Base-by-base conservation (phyloP, 306 rosid genomes). In the Sicyos baderoa region DNA sequence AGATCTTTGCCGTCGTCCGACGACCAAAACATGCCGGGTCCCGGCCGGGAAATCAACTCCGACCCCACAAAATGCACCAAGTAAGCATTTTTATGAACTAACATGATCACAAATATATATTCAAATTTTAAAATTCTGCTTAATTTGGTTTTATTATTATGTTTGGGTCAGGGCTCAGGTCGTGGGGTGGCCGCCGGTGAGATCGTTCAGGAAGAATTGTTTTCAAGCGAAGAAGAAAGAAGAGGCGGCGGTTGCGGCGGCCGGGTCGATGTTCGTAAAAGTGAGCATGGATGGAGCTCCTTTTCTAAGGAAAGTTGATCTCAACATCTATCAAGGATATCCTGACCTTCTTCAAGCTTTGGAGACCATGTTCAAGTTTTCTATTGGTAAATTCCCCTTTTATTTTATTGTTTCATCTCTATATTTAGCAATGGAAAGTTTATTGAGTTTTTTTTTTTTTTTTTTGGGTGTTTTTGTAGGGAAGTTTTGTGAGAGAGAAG, bases 201-300 rank as follows among this genome's bases (percentile, higher is more conserved):
- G 83, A 75, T 75, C 79, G 0, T 61, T 54, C 44, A 10, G 86
- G 22, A 84, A 79, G 54, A 85, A 73, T 74, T 72, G 75, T 64
- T 25, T 85, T 15, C 78, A 77, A 35, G 65, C 73, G 7, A 75
- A 54, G 74, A 71, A 81, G 15, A 71, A 50, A 6, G 49, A 65
- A 0, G 71, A 73, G 25, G 78, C 23, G 2, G 50, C 32, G 51
- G 60, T n/a, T n/a, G n/a, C 49, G 19, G 17, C 64, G 0, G 82
- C 14, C 9, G 44, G 82, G 12, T n/a, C n/a, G n/a, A 27, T 60
- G 63, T 82, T 73, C 32, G 74, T 85, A 48, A 85, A 85, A 42
- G 77, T 85, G 2, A 73, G 89, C 76, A 80, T 79, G 82, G 89
- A 85, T 16, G 89, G 86, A 70, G 88, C 88, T 77, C 84, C 88